Base-by-base conservation (phyloP, 208 protist genomes). In the Crithidia expoeki region DNA sequence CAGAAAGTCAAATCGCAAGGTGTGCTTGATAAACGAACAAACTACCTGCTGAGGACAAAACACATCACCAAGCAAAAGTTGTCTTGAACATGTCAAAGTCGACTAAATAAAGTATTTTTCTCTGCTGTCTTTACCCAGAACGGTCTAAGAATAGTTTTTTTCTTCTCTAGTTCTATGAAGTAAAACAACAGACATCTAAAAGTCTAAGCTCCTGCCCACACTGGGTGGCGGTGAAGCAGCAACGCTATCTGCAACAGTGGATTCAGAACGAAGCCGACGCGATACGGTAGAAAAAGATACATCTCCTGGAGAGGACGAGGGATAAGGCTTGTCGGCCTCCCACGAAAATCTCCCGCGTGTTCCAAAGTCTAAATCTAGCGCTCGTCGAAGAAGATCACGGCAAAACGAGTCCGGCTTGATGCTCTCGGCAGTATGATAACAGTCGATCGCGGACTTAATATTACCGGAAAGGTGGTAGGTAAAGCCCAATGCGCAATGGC, bases 371-470 rank as follows among this genome's bases (percentile, higher is more conserved):
- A 80, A 59, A 21, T 79, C 72, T 3, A 96, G 76, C 33, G 93
- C 93, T 19, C 87, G 70, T 19, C 94, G 80, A 21, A 97, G 82
- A 76, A 97, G 85, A 53, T 93, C 89, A 5, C 79, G 70, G 40
- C 85, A 94, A 74, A 97, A 96, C 1, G 90, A 85, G 68, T 97
- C 88, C 14, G 76, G 76, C 46, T 97, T 94, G 62, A 97, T 90
- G 46, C 84, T 89, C 30, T 94, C 76, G 2, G 94, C 83, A 12
- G 74, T 89, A 68, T 97, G 89, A 72, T 97, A 97, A 49, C 95
- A 85, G 42, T 79, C 47, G 52, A 97, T 95, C 0, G 94, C 94
- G 9, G 21, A 68, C 51, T 93, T 85, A 30, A 94, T 76, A 53
- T 94, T 84, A 17, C 88, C 86, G n/a, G 77, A 72, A 32, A 97